Evolutionary conservation across 352 stramenopile species (phyloP), one percentile per base, ranked within the genome.

Genomic region (Globisporangium orthogonon): DNA sequence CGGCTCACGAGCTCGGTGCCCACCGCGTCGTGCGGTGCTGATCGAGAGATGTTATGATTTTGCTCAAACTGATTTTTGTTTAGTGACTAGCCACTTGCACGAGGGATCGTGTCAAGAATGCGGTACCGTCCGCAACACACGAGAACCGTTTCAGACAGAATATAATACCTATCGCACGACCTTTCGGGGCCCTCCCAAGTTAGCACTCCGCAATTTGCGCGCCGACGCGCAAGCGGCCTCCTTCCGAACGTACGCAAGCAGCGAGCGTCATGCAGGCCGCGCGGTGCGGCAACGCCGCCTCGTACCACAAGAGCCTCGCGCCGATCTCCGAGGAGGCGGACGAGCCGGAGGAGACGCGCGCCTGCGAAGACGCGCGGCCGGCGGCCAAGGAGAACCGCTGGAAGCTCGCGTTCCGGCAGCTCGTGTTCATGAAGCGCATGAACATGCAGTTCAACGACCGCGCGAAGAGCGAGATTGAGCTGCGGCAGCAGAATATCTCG

Each of bases 351-450:
- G 58, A 64, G 33, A 64, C 46, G 14, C 52, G 58, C 4, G 15
- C 28, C 14, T 37, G 28, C 47, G 29, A 52, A 9, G 29, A 23
- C 11, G 7, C 6, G 17, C 37, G 10, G 30, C 10, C 4, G 50
- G 4, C 14, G 4, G 13, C 23, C 51, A 75, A 58, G 48, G 75
- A 86, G 59, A 87, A 81, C 67, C 76, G 74, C 62, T 88, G 77
- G 82, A 91, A 91, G 55, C 70, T 89, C 49, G 75, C 75, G 39
- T 86, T 91, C 50, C 75, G 77, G 11, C 82, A 91, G 56, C 73
- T 91, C 41, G 77, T 88, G 68, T 89, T 91, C 67, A 89, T 91
- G 76, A 89, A 89, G 60, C 63, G 73, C 37, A 89, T 89, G 78
- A 87, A 91, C 58, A 82, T 86, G 75, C 70, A 89, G 56, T 82